A percentile compares a stretch with the other conserved stretches of the same genome.
These are phyloP conservation scores for Pseudogymnoascus sp. DNA, from an alignment of 2,329 filamentous ascomycete species.

Conservation along the genomic window DNA sequence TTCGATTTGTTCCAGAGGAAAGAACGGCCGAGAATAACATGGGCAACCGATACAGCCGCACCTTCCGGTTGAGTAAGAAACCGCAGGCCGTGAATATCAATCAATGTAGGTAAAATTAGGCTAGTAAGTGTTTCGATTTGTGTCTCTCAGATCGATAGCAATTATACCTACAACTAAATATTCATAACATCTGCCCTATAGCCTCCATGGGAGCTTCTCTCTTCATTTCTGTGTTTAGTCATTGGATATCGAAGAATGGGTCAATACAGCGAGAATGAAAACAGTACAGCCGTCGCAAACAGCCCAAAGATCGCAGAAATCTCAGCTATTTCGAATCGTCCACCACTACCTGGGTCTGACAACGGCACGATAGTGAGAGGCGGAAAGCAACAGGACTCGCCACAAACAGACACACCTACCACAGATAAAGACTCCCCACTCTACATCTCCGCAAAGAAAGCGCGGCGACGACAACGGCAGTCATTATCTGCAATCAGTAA, in stretches of 20 bases:
- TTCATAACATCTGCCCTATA: neutral
- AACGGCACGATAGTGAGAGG: neutral
- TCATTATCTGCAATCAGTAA: slow-evolving; percentile 25
- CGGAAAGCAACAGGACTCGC: neutral
- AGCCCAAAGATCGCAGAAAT: neutral
- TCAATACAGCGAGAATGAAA: neutral
- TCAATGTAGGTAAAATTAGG: neutral
- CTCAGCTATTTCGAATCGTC: neutral
- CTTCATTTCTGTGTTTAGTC: neutral
- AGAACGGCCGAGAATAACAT: neutral
- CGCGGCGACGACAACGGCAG: slow-evolving; percentile 11
- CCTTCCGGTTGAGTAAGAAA: neutral
- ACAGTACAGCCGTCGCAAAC: neutral
- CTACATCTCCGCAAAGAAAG: slow-evolving; percentile 4
- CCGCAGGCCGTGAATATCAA: neutral
- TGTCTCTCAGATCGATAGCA: neutral
- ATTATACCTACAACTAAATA: neutral
- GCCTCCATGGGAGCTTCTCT: neutral
- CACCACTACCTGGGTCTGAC: too few species aligned
- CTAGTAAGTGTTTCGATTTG: neutral
- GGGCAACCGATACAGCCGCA: neutral
- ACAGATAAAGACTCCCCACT: neutral
- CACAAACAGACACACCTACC: neutral
- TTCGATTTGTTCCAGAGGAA: neutral
- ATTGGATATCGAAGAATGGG: slow-evolving; percentile 2